Evolutionary conservation across 345 rosid species (phyloP).

Genomic region (Angophora floribunda): DNA sequence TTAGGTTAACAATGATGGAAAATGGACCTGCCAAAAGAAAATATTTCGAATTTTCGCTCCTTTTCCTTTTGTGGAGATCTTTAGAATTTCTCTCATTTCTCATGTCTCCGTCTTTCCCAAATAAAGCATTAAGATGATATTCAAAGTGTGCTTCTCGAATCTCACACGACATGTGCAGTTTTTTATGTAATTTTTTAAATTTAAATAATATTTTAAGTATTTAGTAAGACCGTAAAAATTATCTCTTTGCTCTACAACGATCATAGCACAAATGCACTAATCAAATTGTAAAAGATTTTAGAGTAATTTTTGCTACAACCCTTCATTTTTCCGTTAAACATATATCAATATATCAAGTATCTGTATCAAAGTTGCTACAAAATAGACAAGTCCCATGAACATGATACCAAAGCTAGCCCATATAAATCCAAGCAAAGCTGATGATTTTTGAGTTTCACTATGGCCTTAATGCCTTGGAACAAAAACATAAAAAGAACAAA

Average conservation of each 20-base stretch:
- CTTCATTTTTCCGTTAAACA: not conserved
- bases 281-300: not conserved
- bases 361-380: not conserved
- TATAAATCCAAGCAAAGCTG: not conserved
- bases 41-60: not conserved
- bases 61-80: not conserved
- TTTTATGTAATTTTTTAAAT: too few relatives aligned
- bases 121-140: not conserved
- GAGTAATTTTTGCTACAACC: not conserved
- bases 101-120: not conserved
- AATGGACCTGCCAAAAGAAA: not conserved
- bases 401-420: too few relatives aligned
- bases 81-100: not conserved
- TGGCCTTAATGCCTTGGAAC: not conserved
- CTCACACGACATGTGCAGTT: too few relatives aligned
- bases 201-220: not conserved
- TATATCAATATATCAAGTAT: not conserved
- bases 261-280: not conserved
- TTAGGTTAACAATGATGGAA: not conserved
- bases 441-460: fast-evolving
- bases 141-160: not conserved
- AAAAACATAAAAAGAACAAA: not conserved
- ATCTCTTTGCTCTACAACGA: not conserved
- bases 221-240: not conserved
- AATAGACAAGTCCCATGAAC: not conserved